phyloP scores from a whole-genome alignment of 2,329 filamentous ascomycete genomes.

The Xylaria sp. region DNA sequence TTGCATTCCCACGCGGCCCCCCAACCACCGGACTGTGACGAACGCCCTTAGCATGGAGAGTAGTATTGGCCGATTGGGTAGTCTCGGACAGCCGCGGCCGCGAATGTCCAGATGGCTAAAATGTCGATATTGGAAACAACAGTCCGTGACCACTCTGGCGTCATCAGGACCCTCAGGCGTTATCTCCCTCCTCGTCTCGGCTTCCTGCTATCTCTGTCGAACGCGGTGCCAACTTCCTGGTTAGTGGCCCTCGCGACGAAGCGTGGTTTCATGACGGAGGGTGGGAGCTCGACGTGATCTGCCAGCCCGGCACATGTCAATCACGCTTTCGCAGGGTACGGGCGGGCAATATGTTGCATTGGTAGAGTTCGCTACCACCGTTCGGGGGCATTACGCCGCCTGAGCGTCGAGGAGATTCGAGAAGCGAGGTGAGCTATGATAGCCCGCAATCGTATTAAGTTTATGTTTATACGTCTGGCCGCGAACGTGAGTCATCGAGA shows the following conservation, averaged over 20 bases:
- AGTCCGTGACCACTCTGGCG: constrained; percentile 31
- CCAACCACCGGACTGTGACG: constrained; percentile 2
- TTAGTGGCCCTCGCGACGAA: constrained; percentile 40
- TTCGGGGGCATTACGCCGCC: constrained; percentile 3
- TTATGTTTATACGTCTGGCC: neutral
- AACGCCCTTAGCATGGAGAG: constrained; percentile 30
- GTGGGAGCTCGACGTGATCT: constrained; percentile 42
- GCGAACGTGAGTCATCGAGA: constrained; percentile 3
- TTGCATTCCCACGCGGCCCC: constrained; percentile 22
- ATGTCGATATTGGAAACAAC: constrained; percentile 35
- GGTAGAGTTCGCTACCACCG: constrained; percentile 28
- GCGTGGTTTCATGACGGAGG: constrained; percentile 44
- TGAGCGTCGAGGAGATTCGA: constrained; percentile 28
- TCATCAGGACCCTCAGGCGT: constrained; percentile 23
- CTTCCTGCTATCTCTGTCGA: constrained; percentile 17
- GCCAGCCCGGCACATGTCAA: constrained; percentile 42
- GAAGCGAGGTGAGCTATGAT: constrained; percentile 28
- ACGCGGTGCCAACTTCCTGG: constrained; percentile 32
- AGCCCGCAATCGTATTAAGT: constrained; percentile 22
- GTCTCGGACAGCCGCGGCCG: constrained; percentile 46
- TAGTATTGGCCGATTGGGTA: constrained; percentile 44
- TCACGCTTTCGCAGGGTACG: constrained; percentile 25
- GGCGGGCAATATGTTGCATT: constrained; percentile 25
- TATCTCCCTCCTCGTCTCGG: constrained; percentile 5
- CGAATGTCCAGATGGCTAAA: constrained; percentile 40